A percentile compares a stretch with the other conserved stretches of the same genome.
Evolutionary conservation across 257 asterid genomes (phyloP).

Genomic region (Mitragyna speciosa): DNA sequence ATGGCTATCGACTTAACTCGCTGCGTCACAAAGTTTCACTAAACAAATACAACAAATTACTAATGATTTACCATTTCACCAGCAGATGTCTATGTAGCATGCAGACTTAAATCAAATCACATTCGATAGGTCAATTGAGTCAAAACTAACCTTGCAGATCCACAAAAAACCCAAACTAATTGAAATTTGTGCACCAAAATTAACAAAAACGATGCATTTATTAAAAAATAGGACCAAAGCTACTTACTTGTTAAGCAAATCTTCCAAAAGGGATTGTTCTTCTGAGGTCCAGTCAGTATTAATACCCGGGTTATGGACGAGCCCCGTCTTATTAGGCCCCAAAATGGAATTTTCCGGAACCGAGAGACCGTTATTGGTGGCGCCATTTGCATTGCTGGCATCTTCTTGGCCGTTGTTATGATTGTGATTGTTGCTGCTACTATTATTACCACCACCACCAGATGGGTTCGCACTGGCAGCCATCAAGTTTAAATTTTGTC

Average conservation of each 20-base stretch:
- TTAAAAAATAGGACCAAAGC: not conserved
- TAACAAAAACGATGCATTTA: not conserved
- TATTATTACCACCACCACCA: constrained; percentile 33
- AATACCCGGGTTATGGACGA: constrained; percentile 81
- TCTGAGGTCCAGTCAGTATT: constrained; percentile 70
- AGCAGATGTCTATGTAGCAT: too few relatives aligned
- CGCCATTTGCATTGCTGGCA: constrained; percentile 46
- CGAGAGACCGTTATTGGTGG: constrained; percentile 38
- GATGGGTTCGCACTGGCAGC: constrained; percentile 90
- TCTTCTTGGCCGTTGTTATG: constrained; percentile 41
- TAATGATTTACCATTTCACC: too few relatives aligned
- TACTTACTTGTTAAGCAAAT: constrained; percentile 66
- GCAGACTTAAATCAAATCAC: not conserved
- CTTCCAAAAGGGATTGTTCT: constrained; percentile 79
- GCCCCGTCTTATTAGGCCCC: constrained; percentile 54
- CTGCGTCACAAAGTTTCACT: too few relatives aligned
- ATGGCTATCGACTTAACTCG: too few relatives aligned
- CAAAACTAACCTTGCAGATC: not conserved
- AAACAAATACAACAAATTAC: too few relatives aligned
- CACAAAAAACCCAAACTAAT: not conserved
- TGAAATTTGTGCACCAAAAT: not conserved
- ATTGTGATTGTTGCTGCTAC: constrained; percentile 24
- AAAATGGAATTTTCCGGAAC: constrained; percentile 61
- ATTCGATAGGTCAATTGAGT: not conserved
- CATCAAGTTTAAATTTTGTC: constrained; percentile 34